phyloP scores from a whole-genome alignment of 345 rosid species.

The Stellera chamaejasme region DNA sequence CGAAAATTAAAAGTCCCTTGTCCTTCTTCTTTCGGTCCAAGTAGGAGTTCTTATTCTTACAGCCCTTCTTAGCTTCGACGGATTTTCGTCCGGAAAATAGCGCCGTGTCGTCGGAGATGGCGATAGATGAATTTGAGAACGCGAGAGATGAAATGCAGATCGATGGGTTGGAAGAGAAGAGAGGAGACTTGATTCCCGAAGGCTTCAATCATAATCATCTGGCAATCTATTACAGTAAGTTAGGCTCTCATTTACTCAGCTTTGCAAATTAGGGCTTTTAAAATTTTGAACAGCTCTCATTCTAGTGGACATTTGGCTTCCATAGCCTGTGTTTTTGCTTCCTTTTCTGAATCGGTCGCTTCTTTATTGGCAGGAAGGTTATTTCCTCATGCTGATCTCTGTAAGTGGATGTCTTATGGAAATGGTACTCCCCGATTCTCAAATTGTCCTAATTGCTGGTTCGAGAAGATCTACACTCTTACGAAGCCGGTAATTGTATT shows the following conservation, averaged over 20 bases:
- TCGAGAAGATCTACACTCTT: no score
- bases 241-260: not conserved
- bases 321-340: not conserved
- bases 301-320: not conserved
- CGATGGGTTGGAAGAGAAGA: conserved; percentile 28
- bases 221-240: conserved; percentile 60
- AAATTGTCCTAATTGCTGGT: not conserved
- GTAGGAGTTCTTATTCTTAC: no score
- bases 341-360: not conserved
- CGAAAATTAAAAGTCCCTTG: no score
- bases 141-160: conserved; percentile 51
- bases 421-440: conserved; percentile 42
- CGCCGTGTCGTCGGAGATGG: conserved; percentile 27
- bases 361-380: conserved; percentile 52
- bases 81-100: not conserved
- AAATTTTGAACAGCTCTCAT: not conserved
- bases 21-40: no score
- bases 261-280: no score
- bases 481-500: not conserved
- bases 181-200: conserved; percentile 22
- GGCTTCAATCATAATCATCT: conserved; percentile 57
- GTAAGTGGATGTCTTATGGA: conserved; percentile 90
- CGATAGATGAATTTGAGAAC: conserved; percentile 29
- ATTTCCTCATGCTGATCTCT: conserved; percentile 69
- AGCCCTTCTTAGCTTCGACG: not conserved